These are phyloP conservation scores for Cladosporium sphaerospermum DNA, from an alignment of 2,329 filamentous ascomycete genomes.

Conservation along the genomic window DNA sequence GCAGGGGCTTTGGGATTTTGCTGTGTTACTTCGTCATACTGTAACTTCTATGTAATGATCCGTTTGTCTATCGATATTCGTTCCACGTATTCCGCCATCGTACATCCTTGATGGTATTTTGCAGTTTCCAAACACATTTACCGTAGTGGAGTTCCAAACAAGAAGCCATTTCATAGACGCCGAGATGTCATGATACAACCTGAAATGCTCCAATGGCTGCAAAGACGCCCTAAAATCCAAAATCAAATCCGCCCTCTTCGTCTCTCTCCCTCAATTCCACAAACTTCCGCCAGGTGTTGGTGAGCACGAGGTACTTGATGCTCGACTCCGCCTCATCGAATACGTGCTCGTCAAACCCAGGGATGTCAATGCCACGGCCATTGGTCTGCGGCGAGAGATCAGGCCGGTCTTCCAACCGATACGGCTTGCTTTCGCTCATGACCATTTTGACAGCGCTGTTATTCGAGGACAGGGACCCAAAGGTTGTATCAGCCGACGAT, in stretches of 20 bases:
- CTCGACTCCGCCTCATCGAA: constrained; percentile 56
- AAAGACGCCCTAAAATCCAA: not conserved
- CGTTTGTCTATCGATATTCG: no score
- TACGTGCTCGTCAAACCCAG: constrained; percentile 44
- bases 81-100: no score
- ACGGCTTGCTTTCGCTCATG: constrained; percentile 2
- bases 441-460: not conserved
- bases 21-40: no score
- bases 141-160: no score
- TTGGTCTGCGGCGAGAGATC: constrained; percentile 1
- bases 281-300: constrained; percentile 57
- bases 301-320: constrained; percentile 61
- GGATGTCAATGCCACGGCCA: constrained; percentile 8
- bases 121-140: no score
- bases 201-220: not conserved
- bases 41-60: no score
- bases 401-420: constrained; percentile 12
- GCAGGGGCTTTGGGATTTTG: no score
- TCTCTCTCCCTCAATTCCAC: constrained; percentile 6
- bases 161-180: no score
- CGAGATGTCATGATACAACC: no score
- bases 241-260: not conserved
- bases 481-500: not conserved
- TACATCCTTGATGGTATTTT: no score
- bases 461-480: constrained; percentile 18